Percentiles rank a stretch among this genome's conserved stretches.
Conservation (phyloP, 2,329 filamentous ascomycete species). For the Cercospora sp. region DNA sequence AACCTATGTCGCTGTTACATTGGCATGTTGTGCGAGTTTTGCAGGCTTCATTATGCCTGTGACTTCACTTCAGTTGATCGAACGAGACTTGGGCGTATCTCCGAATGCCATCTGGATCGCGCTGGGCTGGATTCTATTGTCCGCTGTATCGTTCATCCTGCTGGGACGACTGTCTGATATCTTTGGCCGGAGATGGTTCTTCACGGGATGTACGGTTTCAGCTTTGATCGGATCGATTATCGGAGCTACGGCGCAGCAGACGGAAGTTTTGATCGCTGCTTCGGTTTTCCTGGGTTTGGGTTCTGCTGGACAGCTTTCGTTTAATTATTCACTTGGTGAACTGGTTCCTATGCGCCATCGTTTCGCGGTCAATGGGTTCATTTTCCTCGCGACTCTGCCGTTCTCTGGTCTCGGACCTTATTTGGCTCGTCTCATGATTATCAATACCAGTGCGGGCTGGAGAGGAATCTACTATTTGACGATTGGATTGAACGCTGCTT, state of each 20-base stretch:
- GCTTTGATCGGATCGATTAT: background rate
- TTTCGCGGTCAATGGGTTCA: background rate
- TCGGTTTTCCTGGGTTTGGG: background rate
- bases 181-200: background rate
- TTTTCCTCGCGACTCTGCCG: background rate
- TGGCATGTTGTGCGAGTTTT: background rate
- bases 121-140: background rate
- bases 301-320: background rate
- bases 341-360: background rate
- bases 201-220: background rate
- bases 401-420: background rate
- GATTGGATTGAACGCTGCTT: background rate
- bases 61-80: background rate
- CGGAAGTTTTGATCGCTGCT: background rate
- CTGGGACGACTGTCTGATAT: background rate
- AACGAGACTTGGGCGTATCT: background rate
- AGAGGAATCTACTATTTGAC: background rate
- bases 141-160: background rate
- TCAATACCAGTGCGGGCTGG: background rate
- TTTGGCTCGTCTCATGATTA: background rate
- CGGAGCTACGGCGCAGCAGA: background rate
- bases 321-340: background rate
- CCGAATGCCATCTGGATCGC: background rate
- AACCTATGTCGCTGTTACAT: background rate
- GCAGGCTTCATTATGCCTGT: background rate